Conservation (phyloP, 225 moss, liverwort and hornwort genomes). For the Marchantia polymorpha region DNA sequence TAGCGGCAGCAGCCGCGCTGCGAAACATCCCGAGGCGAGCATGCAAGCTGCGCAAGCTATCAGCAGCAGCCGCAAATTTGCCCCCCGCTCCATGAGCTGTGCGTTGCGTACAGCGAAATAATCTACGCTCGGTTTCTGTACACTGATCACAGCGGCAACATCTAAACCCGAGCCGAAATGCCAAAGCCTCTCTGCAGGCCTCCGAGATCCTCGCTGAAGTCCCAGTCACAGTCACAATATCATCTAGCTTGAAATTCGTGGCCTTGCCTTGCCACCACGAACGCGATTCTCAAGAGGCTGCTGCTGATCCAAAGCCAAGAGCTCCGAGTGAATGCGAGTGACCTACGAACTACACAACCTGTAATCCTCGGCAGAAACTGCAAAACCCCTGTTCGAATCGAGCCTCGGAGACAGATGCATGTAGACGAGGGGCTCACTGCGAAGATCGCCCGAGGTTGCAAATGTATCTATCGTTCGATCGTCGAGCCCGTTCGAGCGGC, state of each 20-base stretch:
- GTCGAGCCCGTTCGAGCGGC: no score
- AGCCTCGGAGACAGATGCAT: background rate
- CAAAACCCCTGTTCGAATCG: background rate
- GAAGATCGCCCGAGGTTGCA: background rate
- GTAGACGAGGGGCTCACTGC: background rate
- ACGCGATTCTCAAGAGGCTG: no score
- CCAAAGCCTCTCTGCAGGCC: background rate
- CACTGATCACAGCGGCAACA: constrained; percentile 1
- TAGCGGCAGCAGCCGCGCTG: constrained; percentile 6
- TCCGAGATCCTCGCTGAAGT: background rate
- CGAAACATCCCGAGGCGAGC: background rate
- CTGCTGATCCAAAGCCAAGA: no score
- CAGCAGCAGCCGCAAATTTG: background rate
- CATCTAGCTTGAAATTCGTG: background rate
- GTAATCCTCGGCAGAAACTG: no score
- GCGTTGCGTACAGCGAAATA: background rate
- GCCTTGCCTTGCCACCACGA: no score
- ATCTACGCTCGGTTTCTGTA: background rate
- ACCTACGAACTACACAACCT: no score
- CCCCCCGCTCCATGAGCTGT: constrained; percentile 1
- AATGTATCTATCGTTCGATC: no score
- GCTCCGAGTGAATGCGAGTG: no score
- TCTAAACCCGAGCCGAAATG: background rate
- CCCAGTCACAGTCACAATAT: background rate
- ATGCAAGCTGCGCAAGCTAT: background rate